Conservation (phyloP, 768 basidiomycete genomes). For the Cystobasidium tubakii region DNA sequence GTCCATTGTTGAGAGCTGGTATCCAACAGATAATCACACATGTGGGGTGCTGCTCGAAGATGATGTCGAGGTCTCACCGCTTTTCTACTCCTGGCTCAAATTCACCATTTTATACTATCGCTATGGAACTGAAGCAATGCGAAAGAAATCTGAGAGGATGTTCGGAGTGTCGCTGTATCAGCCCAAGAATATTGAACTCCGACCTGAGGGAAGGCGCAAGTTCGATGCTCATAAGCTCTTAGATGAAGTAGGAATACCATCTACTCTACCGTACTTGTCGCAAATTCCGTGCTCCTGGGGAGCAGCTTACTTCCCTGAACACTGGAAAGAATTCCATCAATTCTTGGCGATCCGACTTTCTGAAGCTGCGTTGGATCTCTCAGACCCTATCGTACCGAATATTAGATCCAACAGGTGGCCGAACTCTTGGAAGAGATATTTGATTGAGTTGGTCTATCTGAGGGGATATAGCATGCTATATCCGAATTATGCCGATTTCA, state of each 20-base stretch:
- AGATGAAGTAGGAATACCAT: conserved; percentile 47
- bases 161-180: conserved; percentile 83
- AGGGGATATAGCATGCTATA: conserved; percentile 83
- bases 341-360: conserved; percentile 69
- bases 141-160: conserved; percentile 54
- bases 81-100: conserved; percentile 81
- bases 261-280: conserved; percentile 69
- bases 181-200: conserved; percentile 72
- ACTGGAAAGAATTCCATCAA: conserved; percentile 78
- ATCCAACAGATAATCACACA: conserved; percentile 64
- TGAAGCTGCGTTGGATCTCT: conserved; percentile 52
- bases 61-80: conserved; percentile 74
- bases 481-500: conserved; percentile 67
- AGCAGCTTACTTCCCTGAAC: conserved; percentile 79
- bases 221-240: conserved; percentile 67
- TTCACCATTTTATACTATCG: conserved; percentile 71
- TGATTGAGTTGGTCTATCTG: conserved; percentile 76
- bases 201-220: conserved; percentile 60
- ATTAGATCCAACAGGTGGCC: conserved; percentile 77
- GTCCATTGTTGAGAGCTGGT: conserved; percentile 85
- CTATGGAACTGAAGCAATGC: conserved; percentile 60
- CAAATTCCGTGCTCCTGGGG: conserved; percentile 89
- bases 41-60: conserved; percentile 79
- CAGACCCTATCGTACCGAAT: conserved; percentile 60
- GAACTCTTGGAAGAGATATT: conserved; percentile 80